Percentiles rank a stretch among this genome's conserved stretches.
Conservation (phyloP, 1,284 basidiomycete species). For the Ustilago sp. region DNA sequence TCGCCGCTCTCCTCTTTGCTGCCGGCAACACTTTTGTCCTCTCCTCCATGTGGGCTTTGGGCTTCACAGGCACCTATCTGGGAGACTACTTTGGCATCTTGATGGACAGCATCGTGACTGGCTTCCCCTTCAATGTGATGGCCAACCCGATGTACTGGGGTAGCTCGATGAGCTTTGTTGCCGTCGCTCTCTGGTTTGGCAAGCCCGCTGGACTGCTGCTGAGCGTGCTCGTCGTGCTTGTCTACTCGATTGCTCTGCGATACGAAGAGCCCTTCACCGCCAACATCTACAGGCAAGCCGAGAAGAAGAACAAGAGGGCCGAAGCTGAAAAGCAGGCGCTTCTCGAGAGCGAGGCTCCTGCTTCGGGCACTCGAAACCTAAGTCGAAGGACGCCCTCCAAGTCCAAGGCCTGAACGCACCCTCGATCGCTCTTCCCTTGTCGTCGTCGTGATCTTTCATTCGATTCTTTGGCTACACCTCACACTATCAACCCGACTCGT, state of each 20-base stretch:
- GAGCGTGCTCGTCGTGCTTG: constrained; percentile 63
- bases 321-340: constrained; percentile 35
- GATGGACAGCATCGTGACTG: constrained; percentile 81
- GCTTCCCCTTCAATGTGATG: constrained; percentile 95
- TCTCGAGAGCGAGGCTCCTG: constrained; percentile 45
- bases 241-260: constrained; percentile 62
- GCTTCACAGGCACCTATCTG: constrained; percentile 83
- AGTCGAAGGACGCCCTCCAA: constrained; percentile 44
- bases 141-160: constrained; percentile 88
- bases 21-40: constrained; percentile 74
- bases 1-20: constrained; percentile 80
- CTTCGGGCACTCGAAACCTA: constrained; percentile 52
- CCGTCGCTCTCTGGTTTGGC: constrained; percentile 67
- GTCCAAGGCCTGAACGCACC: constrained; percentile 17
- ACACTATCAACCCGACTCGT: neutral
- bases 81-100: constrained; percentile 99
- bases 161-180: constrained; percentile 66
- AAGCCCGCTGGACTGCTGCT: constrained; percentile 67
- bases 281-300: constrained; percentile 66
- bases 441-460: neutral
- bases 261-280: constrained; percentile 68
- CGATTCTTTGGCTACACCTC: neutral
- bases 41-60: constrained; percentile 89
- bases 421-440: neutral
- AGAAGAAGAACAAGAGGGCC: constrained; percentile 47